phyloP scores from a whole-genome alignment of 139 green algal species.

The Picochlorum sp. region DNA sequence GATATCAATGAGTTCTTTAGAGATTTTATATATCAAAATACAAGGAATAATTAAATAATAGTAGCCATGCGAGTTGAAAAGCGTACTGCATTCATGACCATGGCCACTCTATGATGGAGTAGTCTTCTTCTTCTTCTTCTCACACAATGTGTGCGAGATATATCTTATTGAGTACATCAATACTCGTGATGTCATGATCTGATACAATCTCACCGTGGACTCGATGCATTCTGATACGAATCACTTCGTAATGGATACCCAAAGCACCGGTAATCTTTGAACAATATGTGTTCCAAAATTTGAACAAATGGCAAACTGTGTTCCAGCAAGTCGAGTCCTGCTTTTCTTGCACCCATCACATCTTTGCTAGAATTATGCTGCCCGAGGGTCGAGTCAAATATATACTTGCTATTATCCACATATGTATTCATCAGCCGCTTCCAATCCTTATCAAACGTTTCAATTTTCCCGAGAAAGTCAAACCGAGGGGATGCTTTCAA shows the following conservation, averaged over 20 bases:
- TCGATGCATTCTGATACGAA: not conserved
- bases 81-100: too few species aligned
- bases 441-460: slow-evolving; percentile 3
- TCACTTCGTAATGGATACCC: not conserved
- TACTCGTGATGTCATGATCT: too few species aligned
- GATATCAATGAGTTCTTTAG: too few species aligned
- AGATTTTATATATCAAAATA: too few species aligned
- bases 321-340: not conserved
- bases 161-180: too few species aligned
- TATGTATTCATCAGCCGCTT: not conserved
- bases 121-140: too few species aligned
- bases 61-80: too few species aligned
- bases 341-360: not conserved
- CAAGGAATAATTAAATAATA: too few species aligned
- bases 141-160: too few species aligned
- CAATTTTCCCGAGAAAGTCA: not conserved
- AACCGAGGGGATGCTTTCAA: not conserved
- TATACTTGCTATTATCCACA: not conserved
- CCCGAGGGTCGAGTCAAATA: not conserved
- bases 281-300: slow-evolving; percentile 1
- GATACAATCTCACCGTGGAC: too few species aligned
- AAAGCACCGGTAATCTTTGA: slow-evolving; percentile 1
- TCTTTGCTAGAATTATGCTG: not conserved
- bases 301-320: not conserved
- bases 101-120: too few species aligned